Conservation (phyloP, 1,284 basidiomycete genomes). For the Pseudozyma pruni region DNA sequence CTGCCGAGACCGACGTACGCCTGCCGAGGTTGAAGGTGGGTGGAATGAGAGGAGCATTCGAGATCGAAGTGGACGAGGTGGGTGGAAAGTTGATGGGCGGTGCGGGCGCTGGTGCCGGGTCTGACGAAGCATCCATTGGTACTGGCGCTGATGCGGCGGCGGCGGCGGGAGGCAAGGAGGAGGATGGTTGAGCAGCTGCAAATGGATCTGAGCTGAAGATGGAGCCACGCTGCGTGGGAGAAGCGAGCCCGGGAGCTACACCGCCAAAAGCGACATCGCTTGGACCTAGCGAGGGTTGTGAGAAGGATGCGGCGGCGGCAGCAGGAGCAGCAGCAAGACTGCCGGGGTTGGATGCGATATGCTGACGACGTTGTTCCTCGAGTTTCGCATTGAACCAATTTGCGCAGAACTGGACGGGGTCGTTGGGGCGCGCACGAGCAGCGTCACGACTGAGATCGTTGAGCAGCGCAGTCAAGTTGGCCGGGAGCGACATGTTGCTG, state of each 20-base stretch:
- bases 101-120: slow-evolving; percentile 11
- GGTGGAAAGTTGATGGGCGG: slow-evolving; percentile 15
- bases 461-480: slow-evolving; percentile 72
- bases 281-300: slow-evolving; percentile 21
- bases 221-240: slow-evolving; percentile 43
- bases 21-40: slow-evolving; percentile 81
- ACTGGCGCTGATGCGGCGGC: slow-evolving; percentile 10
- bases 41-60: slow-evolving; percentile 67
- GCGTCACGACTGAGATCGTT: slow-evolving; percentile 87
- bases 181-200: slow-evolving; percentile 6
- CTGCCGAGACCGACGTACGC: slow-evolving; percentile 94
- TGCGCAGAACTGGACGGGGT: slow-evolving; percentile 91
- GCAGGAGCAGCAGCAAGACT: slow-evolving; percentile 10
- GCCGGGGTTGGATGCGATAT: slow-evolving; percentile 68
- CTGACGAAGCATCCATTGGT: slow-evolving; percentile 27
- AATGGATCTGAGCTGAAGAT: slow-evolving; percentile 41
- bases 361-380: slow-evolving; percentile 81
- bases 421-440: slow-evolving; percentile 83
- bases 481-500: slow-evolving; percentile 54
- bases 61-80: background rate
- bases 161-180: background rate
- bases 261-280: slow-evolving; percentile 23
- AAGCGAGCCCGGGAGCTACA: slow-evolving; percentile 33
- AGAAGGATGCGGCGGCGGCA: slow-evolving; percentile 52
- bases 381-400: slow-evolving; percentile 92